Conservation (phyloP, 2,329 filamentous ascomycete genomes). For the Rutstroemia sydowiana region DNA sequence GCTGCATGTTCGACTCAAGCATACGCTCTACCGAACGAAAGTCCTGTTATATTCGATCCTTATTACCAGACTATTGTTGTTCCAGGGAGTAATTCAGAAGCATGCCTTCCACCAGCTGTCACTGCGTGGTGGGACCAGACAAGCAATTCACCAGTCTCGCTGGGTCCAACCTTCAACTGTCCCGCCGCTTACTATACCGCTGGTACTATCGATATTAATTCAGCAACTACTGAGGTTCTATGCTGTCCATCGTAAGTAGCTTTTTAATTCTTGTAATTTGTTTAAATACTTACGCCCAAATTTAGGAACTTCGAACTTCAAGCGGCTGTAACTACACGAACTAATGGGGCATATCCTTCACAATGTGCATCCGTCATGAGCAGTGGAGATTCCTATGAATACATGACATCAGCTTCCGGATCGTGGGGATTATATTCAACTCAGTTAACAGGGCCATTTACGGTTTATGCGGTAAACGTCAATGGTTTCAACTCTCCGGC, state of each 20-base stretch:
- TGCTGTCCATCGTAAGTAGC: background rate
- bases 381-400: background rate
- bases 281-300: background rate
- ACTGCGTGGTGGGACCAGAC: constrained; percentile 1
- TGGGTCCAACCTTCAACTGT: constrained; percentile 2
- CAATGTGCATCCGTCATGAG: constrained; percentile 3
- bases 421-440: background rate
- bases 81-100: background rate
- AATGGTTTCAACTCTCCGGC: background rate
- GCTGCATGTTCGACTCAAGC: background rate
- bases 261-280: background rate
- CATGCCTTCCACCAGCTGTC: constrained; percentile 2
- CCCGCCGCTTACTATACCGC: background rate
- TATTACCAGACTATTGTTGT: background rate
- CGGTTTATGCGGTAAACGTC: background rate
- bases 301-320: background rate
- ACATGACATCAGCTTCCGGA: background rate
- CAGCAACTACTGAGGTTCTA: background rate
- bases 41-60: background rate
- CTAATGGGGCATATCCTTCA: background rate
- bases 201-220: background rate
- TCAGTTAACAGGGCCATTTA: background rate
- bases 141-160: background rate
- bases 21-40: background rate
- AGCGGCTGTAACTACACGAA: background rate